Base-by-base conservation (phyloP, 2,329 filamentous ascomycete genomes). In the Scolecobasidium constrictum region DNA sequence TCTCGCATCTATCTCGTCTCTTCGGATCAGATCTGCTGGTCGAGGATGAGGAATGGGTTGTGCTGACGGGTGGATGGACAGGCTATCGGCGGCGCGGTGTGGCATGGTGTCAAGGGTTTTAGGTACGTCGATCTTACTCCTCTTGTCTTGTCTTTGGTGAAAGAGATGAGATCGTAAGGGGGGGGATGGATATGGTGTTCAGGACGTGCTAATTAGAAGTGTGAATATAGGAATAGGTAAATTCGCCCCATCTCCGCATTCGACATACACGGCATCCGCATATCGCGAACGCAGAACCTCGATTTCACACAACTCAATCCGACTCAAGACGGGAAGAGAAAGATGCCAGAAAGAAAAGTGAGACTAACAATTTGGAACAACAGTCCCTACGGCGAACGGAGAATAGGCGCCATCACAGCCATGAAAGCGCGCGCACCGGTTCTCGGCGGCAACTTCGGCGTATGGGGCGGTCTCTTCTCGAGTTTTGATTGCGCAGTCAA, bases 401-500 rank as follows among this genome's bases (percentile, higher is more conserved):
- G 90, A 63, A 90, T 96, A 72, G 92, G 92, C 61, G 67, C 92
- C 53, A 75, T 98, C 67, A 95, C 90, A 56, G 92, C 92, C 47
- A 87, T 98, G 67, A 98, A 98, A 74, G 88, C 92, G 60, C 83
- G 92, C 60, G 92, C 92, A 34, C 92, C 92, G 2, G 90, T 96
- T 23, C 76, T 96, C 38, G 92, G 92, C 58, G 92, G 92, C 57
- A 98, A 98, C 72, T 98, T 96, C 56, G 90, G 90, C 56, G 86
- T 94, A 45, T 96, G 92, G 90, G 90, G 92, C 60, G 92, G 92
- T 52, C 71, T 96, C 45, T 96, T 96, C 73, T 86, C 81, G 55
- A 93, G 86, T 48, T 96, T 90, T 58, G 92, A 98, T 68, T 98
- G 92, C 70, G 84, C 88, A 17, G 84, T 95, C 48, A 98, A 96